Evolutionary conservation across 306 rosid genomes (phyloP).

Genomic region (Malus orientalis): DNA sequence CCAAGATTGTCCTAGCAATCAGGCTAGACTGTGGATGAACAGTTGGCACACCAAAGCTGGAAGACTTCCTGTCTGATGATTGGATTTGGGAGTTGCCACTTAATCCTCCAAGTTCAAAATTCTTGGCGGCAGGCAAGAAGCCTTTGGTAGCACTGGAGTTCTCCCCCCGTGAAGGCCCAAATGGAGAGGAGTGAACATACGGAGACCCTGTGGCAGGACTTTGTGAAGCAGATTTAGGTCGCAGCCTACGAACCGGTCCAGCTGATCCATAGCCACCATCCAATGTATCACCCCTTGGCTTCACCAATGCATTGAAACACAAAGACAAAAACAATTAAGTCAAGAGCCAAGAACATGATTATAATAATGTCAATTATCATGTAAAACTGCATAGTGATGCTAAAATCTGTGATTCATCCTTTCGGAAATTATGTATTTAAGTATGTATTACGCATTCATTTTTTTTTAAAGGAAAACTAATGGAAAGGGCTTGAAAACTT

Average conservation of each 20-base stretch:
- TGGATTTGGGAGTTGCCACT: conserved; percentile 20
- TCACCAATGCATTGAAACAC: conserved; percentile 28
- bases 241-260: conserved; percentile 65
- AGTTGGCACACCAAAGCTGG: conserved; percentile 31
- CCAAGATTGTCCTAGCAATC: conserved; percentile 79
- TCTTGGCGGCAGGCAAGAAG: conserved; percentile 27
- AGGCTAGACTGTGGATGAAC: conserved; percentile 60
- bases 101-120: conserved; percentile 31
- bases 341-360: not conserved
- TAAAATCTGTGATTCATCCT: not conserved
- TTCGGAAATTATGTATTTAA: not conserved
- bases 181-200: conserved; percentile 27
- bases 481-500: no score
- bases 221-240: conserved; percentile 38
- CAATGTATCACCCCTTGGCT: conserved; percentile 31
- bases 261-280: conserved; percentile 56
- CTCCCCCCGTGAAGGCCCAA: conserved; percentile 25
- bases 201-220: conserved; percentile 38
- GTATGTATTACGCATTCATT: not conserved
- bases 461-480: no score
- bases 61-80: conserved; percentile 24
- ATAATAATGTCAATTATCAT: not conserved
- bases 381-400: not conserved
- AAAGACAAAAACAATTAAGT: conserved; percentile 1
- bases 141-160: conserved; percentile 28